Conservation (phyloP, 2,329 filamentous ascomycete genomes). For the Plenodomus biglobosus region DNA sequence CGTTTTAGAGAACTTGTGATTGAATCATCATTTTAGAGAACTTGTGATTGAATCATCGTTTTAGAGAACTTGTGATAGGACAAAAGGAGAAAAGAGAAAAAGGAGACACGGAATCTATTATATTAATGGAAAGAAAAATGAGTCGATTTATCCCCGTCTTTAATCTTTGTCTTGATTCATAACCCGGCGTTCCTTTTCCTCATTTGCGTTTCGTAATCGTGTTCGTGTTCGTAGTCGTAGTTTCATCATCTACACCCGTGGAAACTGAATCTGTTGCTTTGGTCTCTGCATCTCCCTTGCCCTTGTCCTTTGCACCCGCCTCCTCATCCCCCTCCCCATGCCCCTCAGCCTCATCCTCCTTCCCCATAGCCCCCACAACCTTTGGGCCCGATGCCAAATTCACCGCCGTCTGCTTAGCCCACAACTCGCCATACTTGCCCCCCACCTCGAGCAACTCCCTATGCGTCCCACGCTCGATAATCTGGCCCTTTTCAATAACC, state of each 20-base stretch:
- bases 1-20: too few relatives aligned
- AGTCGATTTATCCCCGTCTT: too few relatives aligned
- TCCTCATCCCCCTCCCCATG: constrained; percentile 10
- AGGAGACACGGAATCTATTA: too few relatives aligned
- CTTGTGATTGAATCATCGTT: too few relatives aligned
- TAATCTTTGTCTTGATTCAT: too few relatives aligned
- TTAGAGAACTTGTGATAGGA: too few relatives aligned
- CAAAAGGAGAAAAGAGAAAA: too few relatives aligned
- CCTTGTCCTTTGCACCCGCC: constrained; percentile 22
- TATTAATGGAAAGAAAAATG: too few relatives aligned
- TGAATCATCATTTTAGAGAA: too few relatives aligned
- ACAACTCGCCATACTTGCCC: constrained; percentile 81
- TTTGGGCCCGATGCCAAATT: constrained; percentile 19
- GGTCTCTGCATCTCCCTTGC: constrained; percentile 23
- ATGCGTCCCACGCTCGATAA: constrained; percentile 78
- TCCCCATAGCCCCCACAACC: constrained; percentile 11
- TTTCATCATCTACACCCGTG: constrained; percentile 10
- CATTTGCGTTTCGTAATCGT: constrained; percentile 19
- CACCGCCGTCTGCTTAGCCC: constrained; percentile 72
- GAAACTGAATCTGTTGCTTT: constrained; percentile 16
- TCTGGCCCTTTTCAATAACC: constrained; percentile 73
- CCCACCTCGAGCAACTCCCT: constrained; percentile 69
- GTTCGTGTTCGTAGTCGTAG: constrained; percentile 5
- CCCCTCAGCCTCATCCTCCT: constrained; percentile 15
- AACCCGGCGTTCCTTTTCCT: not conserved